Percentiles rank a stretch among this genome's conserved stretches.
Evolutionary conservation across 257 asterid genomes (phyloP).

Genomic region (Capsicum pubescens): DNA sequence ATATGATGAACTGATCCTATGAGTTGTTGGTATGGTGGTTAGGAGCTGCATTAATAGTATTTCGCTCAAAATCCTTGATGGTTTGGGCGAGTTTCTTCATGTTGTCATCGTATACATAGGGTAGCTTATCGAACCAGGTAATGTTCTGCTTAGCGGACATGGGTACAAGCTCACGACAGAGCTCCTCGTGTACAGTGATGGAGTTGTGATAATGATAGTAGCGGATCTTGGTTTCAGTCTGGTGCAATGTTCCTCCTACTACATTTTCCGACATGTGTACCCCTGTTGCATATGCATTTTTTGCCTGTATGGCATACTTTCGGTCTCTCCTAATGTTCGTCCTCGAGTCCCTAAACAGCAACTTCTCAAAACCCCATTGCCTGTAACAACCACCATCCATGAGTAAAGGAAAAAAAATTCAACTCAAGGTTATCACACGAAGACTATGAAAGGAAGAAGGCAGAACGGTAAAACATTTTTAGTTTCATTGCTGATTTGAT

Average conservation of each 20-base stretch:
- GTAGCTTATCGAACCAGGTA: conserved; percentile 60
- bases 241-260: conserved; percentile 65
- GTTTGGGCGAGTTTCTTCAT: conserved; percentile 56
- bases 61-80: conserved; percentile 58
- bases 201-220: conserved; percentile 82
- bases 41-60: conserved; percentile 44
- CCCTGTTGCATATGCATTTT: conserved; percentile 70
- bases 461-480: neutral
- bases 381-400: conserved; percentile 35
- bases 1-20: conserved; percentile 2
- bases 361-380: conserved; percentile 88
- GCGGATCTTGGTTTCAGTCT: conserved; percentile 60
- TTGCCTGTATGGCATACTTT: conserved; percentile 76
- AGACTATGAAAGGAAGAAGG: neutral
- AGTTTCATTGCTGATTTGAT: neutral
- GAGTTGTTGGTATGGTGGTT: conserved; percentile 26
- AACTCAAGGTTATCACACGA: neutral
- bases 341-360: conserved; percentile 65
- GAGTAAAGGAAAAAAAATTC: neutral
- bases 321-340: conserved; percentile 65
- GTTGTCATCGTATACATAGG: conserved; percentile 59
- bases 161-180: conserved; percentile 45
- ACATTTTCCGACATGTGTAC: conserved; percentile 78
- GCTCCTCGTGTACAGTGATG: conserved; percentile 64
- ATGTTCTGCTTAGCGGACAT: conserved; percentile 30